A percentile compares a stretch with the other conserved stretches of the same genome.
These are phyloP conservation scores for Diaporthe vaccinii DNA, from an alignment of 2,329 filamentous ascomycete genomes.

Conservation along the genomic window DNA sequence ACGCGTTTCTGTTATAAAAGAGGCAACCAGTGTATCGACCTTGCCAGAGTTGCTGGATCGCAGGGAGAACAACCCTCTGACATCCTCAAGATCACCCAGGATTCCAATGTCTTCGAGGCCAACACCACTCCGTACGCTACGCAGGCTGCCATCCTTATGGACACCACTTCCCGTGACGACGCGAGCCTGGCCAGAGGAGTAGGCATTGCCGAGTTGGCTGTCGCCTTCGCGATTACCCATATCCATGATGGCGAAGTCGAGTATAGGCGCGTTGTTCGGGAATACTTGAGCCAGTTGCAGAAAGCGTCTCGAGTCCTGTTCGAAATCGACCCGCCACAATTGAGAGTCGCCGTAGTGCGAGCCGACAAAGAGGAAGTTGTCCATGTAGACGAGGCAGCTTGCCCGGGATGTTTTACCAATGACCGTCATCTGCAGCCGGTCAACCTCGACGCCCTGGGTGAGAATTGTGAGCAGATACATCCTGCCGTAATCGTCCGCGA, in stretches of 20 bases:
- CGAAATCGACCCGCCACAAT: conserved; percentile 75
- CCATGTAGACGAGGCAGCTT: conserved; percentile 83
- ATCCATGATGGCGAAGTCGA: conserved; percentile 97
- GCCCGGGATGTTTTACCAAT: conserved; percentile 80
- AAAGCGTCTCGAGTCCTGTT: conserved; percentile 49
- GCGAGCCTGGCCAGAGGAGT: conserved; percentile 93
- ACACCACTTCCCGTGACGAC: conserved; percentile 95
- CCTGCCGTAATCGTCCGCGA: conserved; percentile 91
- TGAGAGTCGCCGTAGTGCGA: conserved; percentile 96
- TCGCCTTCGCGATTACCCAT: conserved; percentile 89
- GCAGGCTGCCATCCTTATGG: conserved; percentile 87
- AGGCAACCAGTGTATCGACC: conserved; percentile 81
- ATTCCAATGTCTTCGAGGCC: conserved; percentile 90
- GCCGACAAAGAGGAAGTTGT: conserved; percentile 83
- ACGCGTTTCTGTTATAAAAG: conserved; percentile 86
- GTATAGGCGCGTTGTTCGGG: conserved; percentile 86
- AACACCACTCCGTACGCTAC: conserved; percentile 93
- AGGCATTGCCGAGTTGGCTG: conserved; percentile 82
- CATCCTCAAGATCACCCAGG: conserved; percentile 81
- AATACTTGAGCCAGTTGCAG: conserved; percentile 81
- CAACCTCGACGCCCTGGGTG: conserved; percentile 75
- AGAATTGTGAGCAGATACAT: conserved; percentile 88
- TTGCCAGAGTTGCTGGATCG: conserved; percentile 62
- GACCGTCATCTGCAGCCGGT: conserved; percentile 77
- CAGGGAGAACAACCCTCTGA: conserved; percentile 80